Evolutionary conservation across 2,329 filamentous ascomycete genomes (phyloP).

Genomic region (Fusarium sacchari): DNA sequence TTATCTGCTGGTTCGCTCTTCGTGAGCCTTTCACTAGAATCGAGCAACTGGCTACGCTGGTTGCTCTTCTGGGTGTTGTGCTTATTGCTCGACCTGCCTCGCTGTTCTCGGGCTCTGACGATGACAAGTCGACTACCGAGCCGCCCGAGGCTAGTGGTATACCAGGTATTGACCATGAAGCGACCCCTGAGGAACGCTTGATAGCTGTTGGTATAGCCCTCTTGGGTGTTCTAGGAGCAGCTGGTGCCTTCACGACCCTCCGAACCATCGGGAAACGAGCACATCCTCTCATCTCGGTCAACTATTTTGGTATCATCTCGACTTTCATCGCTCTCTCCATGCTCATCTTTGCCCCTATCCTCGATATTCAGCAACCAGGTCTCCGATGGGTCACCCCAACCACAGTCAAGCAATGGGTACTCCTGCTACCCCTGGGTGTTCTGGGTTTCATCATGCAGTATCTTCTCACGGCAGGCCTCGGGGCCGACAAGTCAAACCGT

Average conservation of each 20-base stretch:
- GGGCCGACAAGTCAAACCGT: constrained; percentile 73
- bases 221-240: constrained; percentile 79
- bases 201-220: constrained; percentile 77
- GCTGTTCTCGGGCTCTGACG: constrained; percentile 55
- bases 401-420: constrained; percentile 66
- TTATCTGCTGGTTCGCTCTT: constrained; percentile 78
- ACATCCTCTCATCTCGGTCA: constrained; percentile 85
- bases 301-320: constrained; percentile 80
- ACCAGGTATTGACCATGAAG: constrained; percentile 49
- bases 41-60: constrained; percentile 78
- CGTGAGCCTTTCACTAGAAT: constrained; percentile 81
- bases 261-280: constrained; percentile 82
- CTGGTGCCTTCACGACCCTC: constrained; percentile 78
- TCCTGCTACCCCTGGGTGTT: constrained; percentile 74
- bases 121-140: constrained; percentile 31
- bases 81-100: constrained; percentile 80
- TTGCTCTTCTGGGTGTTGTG: constrained; percentile 82
- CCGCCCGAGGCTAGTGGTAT: constrained; percentile 32
- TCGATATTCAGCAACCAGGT: constrained; percentile 57
- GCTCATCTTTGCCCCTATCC: constrained; percentile 62
- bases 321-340: constrained; percentile 72
- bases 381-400: constrained; percentile 56
- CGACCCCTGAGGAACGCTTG: constrained; percentile 72
- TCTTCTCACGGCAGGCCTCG: constrained; percentile 79
- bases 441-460: constrained; percentile 89